Evolutionary conservation across 1,139 yeast species (phyloP).

Genomic region (Zhuliangozyma blackwelliae): DNA sequence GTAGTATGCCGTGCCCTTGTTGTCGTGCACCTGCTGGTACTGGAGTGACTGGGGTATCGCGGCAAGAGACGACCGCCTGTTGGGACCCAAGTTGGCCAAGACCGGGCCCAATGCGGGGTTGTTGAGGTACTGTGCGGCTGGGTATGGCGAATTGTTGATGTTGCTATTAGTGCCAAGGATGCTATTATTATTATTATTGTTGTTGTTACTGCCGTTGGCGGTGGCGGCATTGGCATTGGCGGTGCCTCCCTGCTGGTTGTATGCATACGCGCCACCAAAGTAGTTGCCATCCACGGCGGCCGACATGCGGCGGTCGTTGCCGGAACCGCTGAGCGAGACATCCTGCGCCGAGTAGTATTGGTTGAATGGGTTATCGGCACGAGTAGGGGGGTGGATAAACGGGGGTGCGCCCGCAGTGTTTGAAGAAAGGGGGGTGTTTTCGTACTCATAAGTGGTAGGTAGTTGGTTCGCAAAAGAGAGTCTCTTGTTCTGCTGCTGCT

Average conservation of each 20-base stretch:
- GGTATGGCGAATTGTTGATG: constrained; percentile 9
- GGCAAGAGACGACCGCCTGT: constrained; percentile 40
- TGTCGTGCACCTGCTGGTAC: constrained; percentile 8
- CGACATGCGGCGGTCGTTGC: constrained; percentile 40
- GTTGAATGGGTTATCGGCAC: constrained; percentile 47
- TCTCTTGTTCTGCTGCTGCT: constrained; percentile 27
- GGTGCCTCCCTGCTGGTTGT: constrained; percentile 4
- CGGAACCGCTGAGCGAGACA: constrained; percentile 20
- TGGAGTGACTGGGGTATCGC: constrained; percentile 18
- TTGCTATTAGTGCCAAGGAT: background rate
- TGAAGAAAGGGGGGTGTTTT: constrained; percentile 3
- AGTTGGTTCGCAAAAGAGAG: constrained; percentile 42
- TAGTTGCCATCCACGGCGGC: constrained; percentile 35
- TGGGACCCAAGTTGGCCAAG: constrained; percentile 1
- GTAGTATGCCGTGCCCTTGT: constrained; percentile 7
- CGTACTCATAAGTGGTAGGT: constrained; percentile 51
- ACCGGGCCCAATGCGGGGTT: constrained; percentile 4
- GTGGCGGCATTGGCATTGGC: constrained; percentile 7
- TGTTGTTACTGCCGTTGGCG: no score
- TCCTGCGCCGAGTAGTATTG: constrained; percentile 43
- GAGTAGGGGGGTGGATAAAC: constrained; percentile 41
- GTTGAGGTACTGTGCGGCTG: constrained; percentile 5
- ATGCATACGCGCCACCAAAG: constrained; percentile 8
- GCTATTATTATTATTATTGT: no score
- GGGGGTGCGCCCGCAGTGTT: constrained; percentile 17